Percentiles rank a stretch among this genome's conserved stretches.
Evolutionary conservation across 306 rosid species (phyloP).

Genomic region (Lathyrus tuberosus): DNA sequence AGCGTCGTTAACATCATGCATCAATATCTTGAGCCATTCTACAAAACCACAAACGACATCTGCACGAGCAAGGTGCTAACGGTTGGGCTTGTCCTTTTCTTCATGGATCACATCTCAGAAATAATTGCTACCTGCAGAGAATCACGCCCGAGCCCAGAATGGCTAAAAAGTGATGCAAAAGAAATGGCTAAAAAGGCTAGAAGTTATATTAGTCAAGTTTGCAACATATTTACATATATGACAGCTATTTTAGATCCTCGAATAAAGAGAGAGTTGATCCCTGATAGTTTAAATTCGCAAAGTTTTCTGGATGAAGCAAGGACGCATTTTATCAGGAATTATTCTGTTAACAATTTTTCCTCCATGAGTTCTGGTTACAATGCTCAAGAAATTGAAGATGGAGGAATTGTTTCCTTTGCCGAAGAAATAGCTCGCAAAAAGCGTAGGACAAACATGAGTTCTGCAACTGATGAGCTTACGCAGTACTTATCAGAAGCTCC

Average conservation of each 20-base stretch:
- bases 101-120: slow-evolving; percentile 98
- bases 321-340: slow-evolving; percentile 75
- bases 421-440: slow-evolving; percentile 98
- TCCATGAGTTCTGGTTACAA: slow-evolving; percentile 65
- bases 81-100: slow-evolving; percentile 85
- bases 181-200: slow-evolving; percentile 88
- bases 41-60: slow-evolving; percentile 89
- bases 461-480: slow-evolving; percentile 87
- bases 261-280: slow-evolving; percentile 88
- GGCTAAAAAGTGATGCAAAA: slow-evolving; percentile 85
- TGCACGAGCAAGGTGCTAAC: slow-evolving; percentile 89
- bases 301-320: slow-evolving; percentile 83
- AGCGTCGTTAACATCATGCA: slow-evolving; percentile 69
- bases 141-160: slow-evolving; percentile 75
- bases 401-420: slow-evolving; percentile 81
- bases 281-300: slow-evolving; percentile 75
- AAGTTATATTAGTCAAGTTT: slow-evolving; percentile 68
- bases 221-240: slow-evolving; percentile 88
- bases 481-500: slow-evolving; percentile 90
- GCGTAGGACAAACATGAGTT: slow-evolving; percentile 72
- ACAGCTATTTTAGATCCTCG: slow-evolving; percentile 94
- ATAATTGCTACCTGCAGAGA: slow-evolving; percentile 77
- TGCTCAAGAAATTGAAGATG: slow-evolving; percentile 75
- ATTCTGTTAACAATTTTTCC: slow-evolving; percentile 70
- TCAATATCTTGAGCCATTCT: slow-evolving; percentile 86